Evolutionary conservation across 1,284 basidiomycete species (phyloP), one percentile per base, ranked within the genome.

Genomic region (Ustilago tritici): DNA sequence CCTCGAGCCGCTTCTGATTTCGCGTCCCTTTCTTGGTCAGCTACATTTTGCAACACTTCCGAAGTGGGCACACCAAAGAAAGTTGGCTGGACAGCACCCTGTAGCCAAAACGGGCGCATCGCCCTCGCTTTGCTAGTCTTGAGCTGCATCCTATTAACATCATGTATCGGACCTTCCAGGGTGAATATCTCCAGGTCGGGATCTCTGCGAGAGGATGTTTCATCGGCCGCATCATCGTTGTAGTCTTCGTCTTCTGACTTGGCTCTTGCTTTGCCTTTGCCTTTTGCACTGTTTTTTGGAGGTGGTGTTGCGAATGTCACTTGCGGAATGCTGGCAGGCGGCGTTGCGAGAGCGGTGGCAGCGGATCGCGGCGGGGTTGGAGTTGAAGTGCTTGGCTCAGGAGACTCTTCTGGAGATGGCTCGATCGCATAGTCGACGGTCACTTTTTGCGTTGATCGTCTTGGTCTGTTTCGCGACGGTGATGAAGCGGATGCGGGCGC

Each of bases 61-160:
- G 61, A 7, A 32, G 55, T 59, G 1, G 70, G 65, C 2, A 73
- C 35, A 12, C 70, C 70, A 38, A 73, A 59, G 40, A 73, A 73
- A 3, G 70, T 41, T 14, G 70, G 58, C 5, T 65, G 65, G 7
- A 53, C 54, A 4, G 58, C 54, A 17, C 70, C 70, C n/a, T 73
- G 70, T 19, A 73, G 2, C 70, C 70, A 73, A 4, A 65, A 41
- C 2, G 65, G 61, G 28, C 70, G 70, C 15, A 73, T 41, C 7
- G 70, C 64, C 14, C 38, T 31, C 5, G 70, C 40, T 36, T 68
- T 67, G n/a, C 43, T 52, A 0, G 70, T 55, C 49, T 68, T 73
- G 40, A 68, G 35, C 28, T 67, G 61, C 0, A 54, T 3, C 1
- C 70, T 56, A 23, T 64, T 47, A 8, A 73, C 35, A 7, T 65